phyloP scores from a whole-genome alignment of 139 green algal species.

The Microglena sp. region DNA sequence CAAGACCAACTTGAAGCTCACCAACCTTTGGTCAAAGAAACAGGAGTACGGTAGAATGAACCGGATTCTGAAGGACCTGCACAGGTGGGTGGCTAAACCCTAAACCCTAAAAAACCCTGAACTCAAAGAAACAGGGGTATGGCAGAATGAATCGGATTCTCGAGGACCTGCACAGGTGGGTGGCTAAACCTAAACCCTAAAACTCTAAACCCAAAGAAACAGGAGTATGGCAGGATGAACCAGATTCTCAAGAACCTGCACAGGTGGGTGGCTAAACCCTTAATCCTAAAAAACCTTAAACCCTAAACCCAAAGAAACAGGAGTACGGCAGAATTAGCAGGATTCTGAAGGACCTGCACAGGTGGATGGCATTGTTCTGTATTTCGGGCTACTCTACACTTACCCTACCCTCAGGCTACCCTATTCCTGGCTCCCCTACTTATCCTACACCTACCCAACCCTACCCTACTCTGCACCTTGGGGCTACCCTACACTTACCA shows the following conservation, averaged over 20 bases:
- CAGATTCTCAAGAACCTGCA: slow-evolving; percentile 83
- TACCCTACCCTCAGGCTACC: too few relatives aligned
- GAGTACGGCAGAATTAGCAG: slow-evolving; percentile 59
- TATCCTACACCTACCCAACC: too few relatives aligned
- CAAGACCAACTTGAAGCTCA: slow-evolving; percentile 97
- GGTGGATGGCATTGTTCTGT: too few relatives aligned
- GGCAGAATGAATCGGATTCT: slow-evolving; percentile 59
- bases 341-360: slow-evolving; percentile 82
- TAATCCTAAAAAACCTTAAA: too few relatives aligned
- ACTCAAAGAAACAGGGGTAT: slow-evolving; percentile 65
- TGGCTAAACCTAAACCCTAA: slow-evolving; percentile 93
- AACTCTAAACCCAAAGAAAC: slow-evolving; percentile 74
- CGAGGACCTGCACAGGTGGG: slow-evolving; percentile 77
- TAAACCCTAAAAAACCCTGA: too few relatives aligned
- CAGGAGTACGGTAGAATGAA: slow-evolving; percentile 63
- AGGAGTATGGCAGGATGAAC: slow-evolving; percentile 62
- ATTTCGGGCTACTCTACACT: too few relatives aligned
- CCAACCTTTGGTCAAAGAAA: slow-evolving; percentile 77
- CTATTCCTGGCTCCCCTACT: too few relatives aligned
- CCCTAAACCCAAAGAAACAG: slow-evolving; percentile 54
- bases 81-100: slow-evolving; percentile 54
- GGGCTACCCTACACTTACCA: too few relatives aligned
- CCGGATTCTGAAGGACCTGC: slow-evolving; percentile 78
- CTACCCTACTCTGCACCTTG: too few relatives aligned
- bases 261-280: slow-evolving; percentile 43